Evolutionary conservation across 129 eudicot species (phyloP).

Genomic region (Flaveria linearis): DNA sequence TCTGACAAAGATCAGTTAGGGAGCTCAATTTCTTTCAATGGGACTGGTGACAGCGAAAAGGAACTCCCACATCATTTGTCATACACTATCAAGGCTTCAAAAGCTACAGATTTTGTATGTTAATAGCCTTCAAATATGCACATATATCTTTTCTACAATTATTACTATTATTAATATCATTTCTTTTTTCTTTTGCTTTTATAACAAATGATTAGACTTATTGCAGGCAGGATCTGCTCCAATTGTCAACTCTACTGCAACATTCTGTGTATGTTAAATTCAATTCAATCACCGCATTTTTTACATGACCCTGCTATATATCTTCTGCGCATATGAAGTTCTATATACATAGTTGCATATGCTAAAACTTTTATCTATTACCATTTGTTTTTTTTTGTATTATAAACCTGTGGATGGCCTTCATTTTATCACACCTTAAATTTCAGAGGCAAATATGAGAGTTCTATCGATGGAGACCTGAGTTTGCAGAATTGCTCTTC

Average conservation of each 20-base stretch:
- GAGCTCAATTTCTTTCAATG: constrained; percentile 34
- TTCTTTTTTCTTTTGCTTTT: not conserved
- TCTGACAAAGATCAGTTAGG: constrained; percentile 58
- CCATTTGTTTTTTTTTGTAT: constrained; percentile 5
- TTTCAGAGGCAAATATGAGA: constrained; percentile 54
- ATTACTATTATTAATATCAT: not conserved
- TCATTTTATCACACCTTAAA: constrained; percentile 16
- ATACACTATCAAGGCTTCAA: constrained; percentile 46
- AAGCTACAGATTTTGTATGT: constrained; percentile 54
- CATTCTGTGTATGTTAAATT: constrained; percentile 43
- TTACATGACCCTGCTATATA: constrained; percentile 14
- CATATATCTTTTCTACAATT: not conserved
- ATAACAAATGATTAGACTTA: constrained; percentile 14
- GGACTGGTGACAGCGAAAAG: constrained; percentile 42
- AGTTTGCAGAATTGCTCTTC: constrained; percentile 42
- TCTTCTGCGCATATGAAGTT: constrained; percentile 8
- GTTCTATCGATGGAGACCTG: constrained; percentile 46
- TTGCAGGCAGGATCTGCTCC: constrained; percentile 41
- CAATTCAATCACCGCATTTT: constrained; percentile 21
- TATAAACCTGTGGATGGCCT: constrained; percentile 11
- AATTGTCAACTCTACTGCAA: constrained; percentile 39
- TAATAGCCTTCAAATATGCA: not conserved
- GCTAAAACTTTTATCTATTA: constrained; percentile 6
- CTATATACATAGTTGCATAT: constrained; percentile 4
- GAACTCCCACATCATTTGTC: constrained; percentile 48